Evolutionary conservation across 306 rosid genomes (phyloP).

Genomic region (Lithocarpus polystachyus): DNA sequence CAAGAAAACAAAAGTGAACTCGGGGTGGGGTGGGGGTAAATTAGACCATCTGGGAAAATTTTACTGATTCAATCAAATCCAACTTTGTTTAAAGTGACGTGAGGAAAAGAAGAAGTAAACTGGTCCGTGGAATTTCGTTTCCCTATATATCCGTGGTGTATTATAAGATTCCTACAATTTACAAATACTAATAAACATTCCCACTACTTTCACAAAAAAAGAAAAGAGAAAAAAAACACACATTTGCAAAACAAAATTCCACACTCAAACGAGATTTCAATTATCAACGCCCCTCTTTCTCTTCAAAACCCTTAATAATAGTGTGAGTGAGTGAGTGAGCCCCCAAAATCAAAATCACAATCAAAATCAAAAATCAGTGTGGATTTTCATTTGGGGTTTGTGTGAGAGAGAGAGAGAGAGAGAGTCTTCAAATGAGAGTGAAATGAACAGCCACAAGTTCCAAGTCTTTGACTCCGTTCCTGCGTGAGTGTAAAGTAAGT

Average conservation of each 20-base stretch:
- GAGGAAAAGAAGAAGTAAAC: background rate
- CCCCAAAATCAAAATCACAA: no score
- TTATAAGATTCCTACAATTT: background rate
- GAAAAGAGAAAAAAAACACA: background rate
- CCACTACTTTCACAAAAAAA: slow-evolving; percentile 4
- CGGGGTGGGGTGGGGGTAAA: background rate
- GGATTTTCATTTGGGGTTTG: no score
- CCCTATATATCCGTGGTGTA: background rate
- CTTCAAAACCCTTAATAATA: no score
- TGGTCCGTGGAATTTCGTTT: slow-evolving; percentile 1
- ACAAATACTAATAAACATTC: background rate
- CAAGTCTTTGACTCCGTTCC: slow-evolving; percentile 32
- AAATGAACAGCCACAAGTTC: slow-evolving; percentile 46
- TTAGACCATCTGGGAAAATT: background rate
- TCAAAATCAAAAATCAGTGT: no score
- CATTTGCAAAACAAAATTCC: background rate
- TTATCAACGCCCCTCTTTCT: no score
- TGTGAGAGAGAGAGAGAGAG: slow-evolving; percentile 17
- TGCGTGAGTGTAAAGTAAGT: slow-evolving; percentile 22
- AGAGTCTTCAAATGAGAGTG: slow-evolving; percentile 22
- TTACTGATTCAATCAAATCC: background rate
- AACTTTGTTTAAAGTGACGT: background rate
- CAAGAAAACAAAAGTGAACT: background rate
- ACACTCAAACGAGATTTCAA: no score
- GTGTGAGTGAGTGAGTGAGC: no score